These are phyloP conservation scores for Theobroma cacao DNA, from an alignment of 345 rosid species.

Conservation along the genomic window DNA sequence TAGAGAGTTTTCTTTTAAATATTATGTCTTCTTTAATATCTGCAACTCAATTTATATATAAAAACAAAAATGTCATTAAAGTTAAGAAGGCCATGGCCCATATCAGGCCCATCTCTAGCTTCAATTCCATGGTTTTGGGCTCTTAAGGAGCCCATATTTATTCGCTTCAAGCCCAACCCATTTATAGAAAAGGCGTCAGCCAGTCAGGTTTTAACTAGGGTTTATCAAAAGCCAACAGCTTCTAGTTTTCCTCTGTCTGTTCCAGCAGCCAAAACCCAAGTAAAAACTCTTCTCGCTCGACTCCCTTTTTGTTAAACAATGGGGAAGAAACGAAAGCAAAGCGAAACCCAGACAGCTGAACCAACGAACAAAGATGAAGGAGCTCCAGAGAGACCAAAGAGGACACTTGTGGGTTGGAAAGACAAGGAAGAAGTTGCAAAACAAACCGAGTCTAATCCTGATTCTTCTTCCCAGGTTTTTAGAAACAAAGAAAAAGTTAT, in stretches of 20 bases:
- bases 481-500: slow-evolving; percentile 96
- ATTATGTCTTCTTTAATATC: no score
- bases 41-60: no score
- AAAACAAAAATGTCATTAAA: not conserved
- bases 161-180: not conserved
- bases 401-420: slow-evolving; percentile 87
- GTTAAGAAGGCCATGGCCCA: not conserved
- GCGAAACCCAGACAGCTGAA: slow-evolving; percentile 48
- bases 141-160: not conserved
- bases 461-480: slow-evolving; percentile 28
- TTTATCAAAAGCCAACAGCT: not conserved
- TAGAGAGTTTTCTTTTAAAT: no score
- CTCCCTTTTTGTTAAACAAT: slow-evolving; percentile 21
- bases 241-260: not conserved
- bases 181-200: not conserved
- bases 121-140: not conserved
- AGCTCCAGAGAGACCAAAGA: slow-evolving; percentile 61
- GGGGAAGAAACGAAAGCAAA: slow-evolving; percentile 84
- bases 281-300: no score
- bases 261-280: not conserved
- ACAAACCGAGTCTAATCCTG: slow-evolving; percentile 14
- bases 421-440: slow-evolving; percentile 39
- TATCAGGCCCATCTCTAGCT: not conserved
- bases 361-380: slow-evolving; percentile 46
- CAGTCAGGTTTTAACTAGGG: not conserved